Base-by-base conservation (phyloP, 805 yeast species). In the Vanderwaltozyma yarrowii region DNA sequence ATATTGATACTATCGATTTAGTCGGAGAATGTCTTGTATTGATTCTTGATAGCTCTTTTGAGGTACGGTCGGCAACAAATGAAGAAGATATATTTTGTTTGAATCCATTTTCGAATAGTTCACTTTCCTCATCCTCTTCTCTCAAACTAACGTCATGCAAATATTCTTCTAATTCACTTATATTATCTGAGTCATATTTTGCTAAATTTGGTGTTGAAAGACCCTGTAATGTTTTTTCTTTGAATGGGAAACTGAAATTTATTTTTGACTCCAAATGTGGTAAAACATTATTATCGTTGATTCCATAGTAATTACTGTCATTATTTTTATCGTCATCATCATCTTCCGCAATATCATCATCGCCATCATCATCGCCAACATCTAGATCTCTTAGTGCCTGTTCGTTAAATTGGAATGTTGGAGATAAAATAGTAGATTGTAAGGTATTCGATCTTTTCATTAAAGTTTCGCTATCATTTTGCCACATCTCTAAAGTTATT, bases 1-100 rank as follows among this genome's bases (percentile, higher is more conserved):
- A 42, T 13, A 55, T 46, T 1, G 62, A 58, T 9, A 46, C 46
- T 19, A 58, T 41, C 10, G 63, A 58, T 45, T 58, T 58, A 2
- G 61, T 56, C 21, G 63, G 63, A 1, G 63, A 58, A 40, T 58
- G 61, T 26, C 47, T 44, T 14, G 50, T 42, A 14, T 38, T 44
- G 5, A 45, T 34, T 33, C 48, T 42, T 3, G 42, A 32, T 23
- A 47, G 21, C 6, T 46, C 54, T 27, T 34, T 46, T 2, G 52
- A 41, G 6, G 40, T 26, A 3, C 39, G 33, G 18, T 43, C 47
- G 5, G 44, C 19, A 7, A 49, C 14, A 8, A 41, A 33, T 3
- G 50, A 41, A 4, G 52, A 37, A 5, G 55, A 40, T 16, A 40
- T 27, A 16, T 50, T 47, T 28, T 56, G 56, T 32, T 42, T 45